Base-by-base conservation (phyloP, 495 filamentous ascomycete species). In the Talaromyces trachyspermus region DNA sequence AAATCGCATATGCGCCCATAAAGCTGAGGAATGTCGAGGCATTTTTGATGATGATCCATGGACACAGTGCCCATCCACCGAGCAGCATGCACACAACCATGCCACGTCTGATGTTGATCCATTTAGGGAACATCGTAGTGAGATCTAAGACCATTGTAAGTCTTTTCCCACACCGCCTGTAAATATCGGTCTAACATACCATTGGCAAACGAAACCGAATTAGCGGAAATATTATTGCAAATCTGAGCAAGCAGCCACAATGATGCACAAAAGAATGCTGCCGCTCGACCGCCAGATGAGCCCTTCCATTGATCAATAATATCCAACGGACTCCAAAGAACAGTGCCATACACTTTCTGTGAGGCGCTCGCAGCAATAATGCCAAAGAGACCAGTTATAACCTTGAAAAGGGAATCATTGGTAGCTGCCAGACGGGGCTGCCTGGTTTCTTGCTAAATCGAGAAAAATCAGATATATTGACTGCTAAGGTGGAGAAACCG, bases 1-100 rank as follows among this genome's bases (percentile, higher is more conserved):
- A 54, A 2, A 58, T 54, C 4, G 67, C 54, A 49, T 72, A 73
- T n/a, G 64, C 68, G 8, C 55, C 56, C 67, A 84, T 75, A 59
- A 84, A 84, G 25, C 69, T 70, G 7, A 83, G 69, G 57, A 83
- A 76, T 1, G 67, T 76, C 12, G 60, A 54, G 10, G 78, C 78
- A 15, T 70, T 75, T 33, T 63, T 72, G 19, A 83, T 57, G 38
- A 83, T 83, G 55, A 80, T 83, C 80, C 79, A 84, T 2, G 78
- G 79, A 0, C 78, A 75, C 5, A 79, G 62, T 12, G 69, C 76
- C 77, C 78, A 81, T 43, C 69, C 67, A 8, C 64, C 68, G 29
- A 81, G 50, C 39, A 79, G 52, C 6, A 73, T 73, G 25, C 71
- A 72, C 42, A 81, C 61, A 19, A 81, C 56, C 38, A 70, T 74